Base-by-base conservation (phyloP, 2,329 filamentous ascomycete species). In the Ophiostoma australiae region DNA sequence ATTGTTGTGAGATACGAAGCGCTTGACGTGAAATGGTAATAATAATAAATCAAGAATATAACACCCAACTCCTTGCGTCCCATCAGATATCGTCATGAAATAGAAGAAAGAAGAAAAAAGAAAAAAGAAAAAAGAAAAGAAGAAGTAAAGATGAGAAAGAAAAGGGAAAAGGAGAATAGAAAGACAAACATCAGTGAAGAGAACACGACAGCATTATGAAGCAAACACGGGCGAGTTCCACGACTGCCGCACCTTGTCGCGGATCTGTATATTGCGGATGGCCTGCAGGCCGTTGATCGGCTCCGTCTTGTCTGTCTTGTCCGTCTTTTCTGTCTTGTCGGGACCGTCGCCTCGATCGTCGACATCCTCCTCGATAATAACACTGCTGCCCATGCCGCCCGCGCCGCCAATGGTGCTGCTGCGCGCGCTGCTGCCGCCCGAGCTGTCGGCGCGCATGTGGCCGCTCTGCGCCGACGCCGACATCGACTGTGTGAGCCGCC, bases 191-290 rank as follows among this genome's bases (percentile, higher is more conserved):
- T 20, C 3, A 27, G n/a, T 7, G 27, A 61, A 33, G 4, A 17
- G 13, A 20, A 27, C 52, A 17, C 52, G 27, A 58, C 52, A n/a
- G n/a, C 15, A n/a, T 37, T 37, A 69, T 13, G 69, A 80, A 75
- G 80, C 77, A 76, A 81, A 82, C 39, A 80, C 77, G 52, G 79
- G 78, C 61, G 79, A 76, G 73, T 82, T 79, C 80, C 81, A 82
- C 37, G 77, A 77, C 73, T 69, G 72, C 68, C 80, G 80, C 67
- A 77, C 78, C 76, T 81, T 79, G 73, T 76, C 75, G 70, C 75
- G 77, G 69, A 75, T 74, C 72, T 76, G 75, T 66, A 76, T 71
- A 63, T 76, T 77, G 66, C 76, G 77, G 70, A 77, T 73, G 33
- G 76, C 74, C 76, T 80, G 71, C 73, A 77, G 72, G 4, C 76